A percentile compares a stretch with the other conserved stretches of the same genome.
These are phyloP conservation scores for Collybia mongolica DNA, from an alignment of 768 basidiomycete species.

Conservation along the genomic window DNA sequence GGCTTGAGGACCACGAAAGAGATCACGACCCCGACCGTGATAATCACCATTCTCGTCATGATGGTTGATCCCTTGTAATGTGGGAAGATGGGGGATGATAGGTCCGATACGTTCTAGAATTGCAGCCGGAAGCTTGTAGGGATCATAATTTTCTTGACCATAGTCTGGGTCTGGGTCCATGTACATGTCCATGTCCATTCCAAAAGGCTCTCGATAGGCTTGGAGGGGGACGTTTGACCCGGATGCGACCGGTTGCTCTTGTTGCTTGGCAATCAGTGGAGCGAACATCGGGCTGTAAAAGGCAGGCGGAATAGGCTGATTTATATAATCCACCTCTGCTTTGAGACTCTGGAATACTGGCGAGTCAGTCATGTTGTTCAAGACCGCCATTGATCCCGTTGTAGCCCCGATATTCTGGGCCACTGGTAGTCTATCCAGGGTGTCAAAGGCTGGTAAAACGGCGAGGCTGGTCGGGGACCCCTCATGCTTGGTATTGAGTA, in stretches of 20 bases:
- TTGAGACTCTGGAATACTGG: not conserved
- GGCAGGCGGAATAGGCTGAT: not conserved
- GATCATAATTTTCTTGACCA: constrained; percentile 12
- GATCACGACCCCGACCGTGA: constrained; percentile 44
- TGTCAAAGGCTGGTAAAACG: too few species aligned
- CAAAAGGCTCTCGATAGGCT: not conserved
- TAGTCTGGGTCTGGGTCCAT: not conserved
- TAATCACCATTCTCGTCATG: constrained; percentile 45
- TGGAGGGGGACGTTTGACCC: constrained; percentile 13
- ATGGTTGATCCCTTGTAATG: constrained; percentile 24
- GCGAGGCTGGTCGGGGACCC: not conserved
- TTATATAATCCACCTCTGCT: not conserved
- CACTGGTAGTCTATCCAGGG: too few species aligned
- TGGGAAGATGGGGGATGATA: constrained; percentile 20
- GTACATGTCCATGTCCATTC: too few species aligned
- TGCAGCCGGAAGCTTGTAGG: constrained; percentile 12
- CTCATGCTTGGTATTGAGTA: not conserved
- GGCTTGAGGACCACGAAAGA: constrained; percentile 43
- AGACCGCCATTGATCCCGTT: too few species aligned
- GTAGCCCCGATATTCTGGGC: too few species aligned
- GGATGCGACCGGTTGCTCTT: constrained; percentile 14
- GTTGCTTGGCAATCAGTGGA: not conserved
- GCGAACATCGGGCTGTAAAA: not conserved
- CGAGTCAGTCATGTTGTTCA: too few species aligned
- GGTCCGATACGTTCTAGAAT: constrained; percentile 7